These are phyloP conservation scores for Triticum dicoccoides DNA, from an alignment of 176 grass and related monocot genomes.

Conservation along the genomic window DNA sequence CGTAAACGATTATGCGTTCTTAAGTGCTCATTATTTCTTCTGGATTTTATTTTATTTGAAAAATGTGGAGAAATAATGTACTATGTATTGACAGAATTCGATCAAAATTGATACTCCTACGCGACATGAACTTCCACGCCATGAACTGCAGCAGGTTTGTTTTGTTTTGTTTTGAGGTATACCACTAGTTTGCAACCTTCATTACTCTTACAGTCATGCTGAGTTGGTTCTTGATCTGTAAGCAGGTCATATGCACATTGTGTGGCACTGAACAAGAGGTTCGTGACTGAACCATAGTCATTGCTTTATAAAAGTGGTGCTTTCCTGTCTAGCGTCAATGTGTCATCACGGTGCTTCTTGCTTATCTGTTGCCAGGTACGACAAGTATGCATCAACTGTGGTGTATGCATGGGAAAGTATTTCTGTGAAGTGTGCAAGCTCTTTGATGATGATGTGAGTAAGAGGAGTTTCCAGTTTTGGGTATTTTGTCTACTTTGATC, in stretches of 20 bases:
- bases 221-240: conserved; percentile 2
- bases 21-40: background rate
- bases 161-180: background rate
- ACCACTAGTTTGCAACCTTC: background rate
- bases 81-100: conserved; percentile 52
- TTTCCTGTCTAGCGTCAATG: background rate
- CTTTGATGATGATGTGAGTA: conserved; percentile 94
- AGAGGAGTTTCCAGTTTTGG: conserved; percentile 2
- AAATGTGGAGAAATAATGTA: conserved; percentile 11
- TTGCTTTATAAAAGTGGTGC: background rate
- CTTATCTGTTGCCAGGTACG: conserved; percentile 58
- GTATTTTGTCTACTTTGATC: conserved; percentile 4
- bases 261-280: conserved; percentile 92
- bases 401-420: conserved; percentile 85
- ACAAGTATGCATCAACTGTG: conserved; percentile 75
- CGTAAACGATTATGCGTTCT: background rate
- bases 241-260: conserved; percentile 78
- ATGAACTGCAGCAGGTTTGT: conserved; percentile 52
- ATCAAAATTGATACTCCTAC: conserved; percentile 48
- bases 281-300: background rate
- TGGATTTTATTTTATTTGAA: background rate
- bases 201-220: background rate
- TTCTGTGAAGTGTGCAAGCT: conserved; percentile 92
- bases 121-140: conserved; percentile 81
- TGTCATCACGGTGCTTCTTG: conserved; percentile 20